Evolutionary conservation across 2,329 filamentous ascomycete genomes (phyloP).

Genomic region (Ophiostoma fasciatum): DNA sequence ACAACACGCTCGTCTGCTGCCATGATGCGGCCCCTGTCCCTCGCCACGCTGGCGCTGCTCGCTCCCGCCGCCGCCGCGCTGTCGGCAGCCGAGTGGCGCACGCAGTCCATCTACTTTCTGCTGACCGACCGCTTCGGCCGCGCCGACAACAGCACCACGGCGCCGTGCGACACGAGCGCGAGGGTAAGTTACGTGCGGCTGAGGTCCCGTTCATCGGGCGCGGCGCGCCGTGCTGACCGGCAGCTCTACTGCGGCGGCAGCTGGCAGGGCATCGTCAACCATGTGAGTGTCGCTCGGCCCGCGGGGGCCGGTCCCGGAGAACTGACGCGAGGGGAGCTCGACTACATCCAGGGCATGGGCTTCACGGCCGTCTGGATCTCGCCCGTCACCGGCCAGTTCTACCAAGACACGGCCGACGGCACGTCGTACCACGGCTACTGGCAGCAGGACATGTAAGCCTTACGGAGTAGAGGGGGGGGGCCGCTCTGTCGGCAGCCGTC

Average conservation of each 20-base stretch:
- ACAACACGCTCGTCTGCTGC: no score
- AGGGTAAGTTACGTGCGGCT: slow-evolving; percentile 9
- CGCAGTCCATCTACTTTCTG: slow-evolving; percentile 42
- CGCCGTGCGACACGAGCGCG: slow-evolving; percentile 21
- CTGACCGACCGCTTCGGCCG: slow-evolving; percentile 42
- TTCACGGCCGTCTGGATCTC: slow-evolving; percentile 46
- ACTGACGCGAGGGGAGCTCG: no score
- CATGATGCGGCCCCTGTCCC: slow-evolving; percentile 3
- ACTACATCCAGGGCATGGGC: slow-evolving; percentile 48
- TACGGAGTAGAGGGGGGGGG: no score
- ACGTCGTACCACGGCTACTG: slow-evolving; percentile 39
- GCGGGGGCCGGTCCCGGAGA: no score
- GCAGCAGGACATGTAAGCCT: slow-evolving; percentile 23
- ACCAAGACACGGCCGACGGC: slow-evolving; percentile 16
- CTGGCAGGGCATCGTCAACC: slow-evolving; percentile 40
- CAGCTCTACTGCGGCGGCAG: slow-evolving; percentile 44
- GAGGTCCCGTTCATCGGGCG: neutral
- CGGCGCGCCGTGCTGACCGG: slow-evolving; percentile 11
- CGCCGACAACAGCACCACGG: slow-evolving; percentile 28
- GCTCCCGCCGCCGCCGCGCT: slow-evolving; percentile 1
- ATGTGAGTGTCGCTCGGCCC: no score
- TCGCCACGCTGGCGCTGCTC: neutral
- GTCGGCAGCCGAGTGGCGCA: slow-evolving; percentile 27
- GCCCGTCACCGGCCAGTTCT: slow-evolving; percentile 32
- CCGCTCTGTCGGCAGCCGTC: no score